Conservation (phyloP, 352 stramenopile genomes). For the Albugo laibachii region DNA sequence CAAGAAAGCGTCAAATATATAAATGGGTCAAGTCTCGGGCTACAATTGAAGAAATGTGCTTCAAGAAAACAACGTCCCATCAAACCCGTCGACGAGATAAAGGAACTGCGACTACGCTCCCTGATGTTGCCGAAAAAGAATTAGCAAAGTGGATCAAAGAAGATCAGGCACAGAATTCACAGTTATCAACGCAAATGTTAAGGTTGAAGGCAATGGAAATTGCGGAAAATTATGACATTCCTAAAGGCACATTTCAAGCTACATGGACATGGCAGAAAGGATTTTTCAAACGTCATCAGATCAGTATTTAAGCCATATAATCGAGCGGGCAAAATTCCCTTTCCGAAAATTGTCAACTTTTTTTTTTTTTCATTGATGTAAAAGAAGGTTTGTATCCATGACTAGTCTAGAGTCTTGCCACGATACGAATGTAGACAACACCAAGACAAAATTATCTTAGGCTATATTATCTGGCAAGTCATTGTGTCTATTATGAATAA, state of each 20-base stretch:
- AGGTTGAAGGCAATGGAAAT: slow-evolving; percentile 17
- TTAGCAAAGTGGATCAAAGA: slow-evolving; percentile 15
- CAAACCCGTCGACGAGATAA: slow-evolving; percentile 16
- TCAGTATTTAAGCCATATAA: not conserved
- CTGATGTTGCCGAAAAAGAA: slow-evolving; percentile 12
- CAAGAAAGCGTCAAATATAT: slow-evolving; percentile 27
- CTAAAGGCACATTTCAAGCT: slow-evolving; percentile 15
- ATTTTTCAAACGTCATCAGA: slow-evolving; percentile 19
- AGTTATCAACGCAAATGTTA: slow-evolving; percentile 12
- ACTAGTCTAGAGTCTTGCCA: no score
- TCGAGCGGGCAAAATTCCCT: no score
- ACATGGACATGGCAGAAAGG: slow-evolving; percentile 25
- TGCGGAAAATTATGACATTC: slow-evolving; percentile 15
- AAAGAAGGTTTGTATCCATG: no score
- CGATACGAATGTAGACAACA: no score
- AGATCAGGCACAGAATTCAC: slow-evolving; percentile 1
- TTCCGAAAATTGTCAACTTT: no score
- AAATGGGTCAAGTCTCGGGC: slow-evolving; percentile 19
- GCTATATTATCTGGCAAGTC: no score
- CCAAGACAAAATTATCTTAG: no score
- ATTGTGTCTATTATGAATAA: no score
- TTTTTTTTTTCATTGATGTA: no score
- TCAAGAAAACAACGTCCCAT: slow-evolving; percentile 14
- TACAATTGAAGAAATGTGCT: slow-evolving; percentile 18
- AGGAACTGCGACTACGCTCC: slow-evolving; percentile 19